These are phyloP conservation scores for Wickerhamiella vanderwaltii DNA, from an alignment of 805 yeast species.

Conservation along the genomic window DNA sequence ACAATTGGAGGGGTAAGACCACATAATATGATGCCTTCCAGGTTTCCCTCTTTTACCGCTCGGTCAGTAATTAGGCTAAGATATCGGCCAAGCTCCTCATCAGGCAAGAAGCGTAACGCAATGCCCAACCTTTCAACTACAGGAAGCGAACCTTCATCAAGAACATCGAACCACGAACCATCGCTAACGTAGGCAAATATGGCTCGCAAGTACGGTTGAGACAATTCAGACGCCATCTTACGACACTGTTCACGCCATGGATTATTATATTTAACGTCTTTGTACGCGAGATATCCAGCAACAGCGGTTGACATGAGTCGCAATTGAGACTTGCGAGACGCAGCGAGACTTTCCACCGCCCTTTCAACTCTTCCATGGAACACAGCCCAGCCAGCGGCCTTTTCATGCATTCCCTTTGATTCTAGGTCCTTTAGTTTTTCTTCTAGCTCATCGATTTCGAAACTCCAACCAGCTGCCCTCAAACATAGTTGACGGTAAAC, in stretches of 20 bases:
- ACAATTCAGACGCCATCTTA: constrained; percentile 72
- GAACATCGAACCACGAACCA: constrained; percentile 91
- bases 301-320: constrained; percentile 84
- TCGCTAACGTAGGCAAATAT: constrained; percentile 90
- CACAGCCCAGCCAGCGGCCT: constrained; percentile 97
- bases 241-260: constrained; percentile 93
- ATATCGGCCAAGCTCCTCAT: constrained; percentile 58
- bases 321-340: constrained; percentile 58
- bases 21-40: constrained; percentile 81
- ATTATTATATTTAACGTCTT: constrained; percentile 43
- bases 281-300: constrained; percentile 72
- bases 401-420: constrained; percentile 49
- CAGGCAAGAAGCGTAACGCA: constrained; percentile 74
- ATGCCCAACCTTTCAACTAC: constrained; percentile 81
- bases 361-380: constrained; percentile 78
- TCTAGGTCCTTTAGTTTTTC: constrained; percentile 48
- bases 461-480: constrained; percentile 84
- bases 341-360: constrained; percentile 67
- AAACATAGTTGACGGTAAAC: constrained; percentile 67
- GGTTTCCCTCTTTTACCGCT: constrained; percentile 66
- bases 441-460: constrained; percentile 63
- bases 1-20: constrained; percentile 85
- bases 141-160: constrained; percentile 82
- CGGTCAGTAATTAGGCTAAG: constrained; percentile 55
- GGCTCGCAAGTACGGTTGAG: constrained; percentile 79